A percentile compares a stretch with the other conserved stretches of the same genome.
Evolutionary conservation across 352 stramenopile genomes (phyloP).

Genomic region (Pythium sukuiense): DNA sequence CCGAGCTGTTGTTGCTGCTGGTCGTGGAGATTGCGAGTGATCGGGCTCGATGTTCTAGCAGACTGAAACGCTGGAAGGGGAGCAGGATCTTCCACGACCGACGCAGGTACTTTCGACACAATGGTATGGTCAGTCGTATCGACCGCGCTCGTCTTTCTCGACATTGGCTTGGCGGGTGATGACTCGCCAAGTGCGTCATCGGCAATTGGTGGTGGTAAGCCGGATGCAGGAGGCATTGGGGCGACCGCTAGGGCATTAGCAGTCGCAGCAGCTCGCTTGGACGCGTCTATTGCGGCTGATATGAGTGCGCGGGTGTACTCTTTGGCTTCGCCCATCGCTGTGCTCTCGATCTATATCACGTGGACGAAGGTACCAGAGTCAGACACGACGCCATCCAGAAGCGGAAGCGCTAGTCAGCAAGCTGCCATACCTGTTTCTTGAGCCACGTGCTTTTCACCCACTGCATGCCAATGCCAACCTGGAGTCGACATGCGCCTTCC

Average conservation of each 20-base stretch:
- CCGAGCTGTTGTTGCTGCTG: neutral
- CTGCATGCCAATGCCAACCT: constrained; percentile 71
- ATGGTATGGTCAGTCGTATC: neutral
- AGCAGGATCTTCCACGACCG: neutral
- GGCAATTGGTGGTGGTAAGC: neutral
- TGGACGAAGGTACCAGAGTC: neutral
- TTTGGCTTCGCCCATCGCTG: constrained; percentile 71
- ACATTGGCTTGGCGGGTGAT: neutral
- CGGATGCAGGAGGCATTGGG: neutral
- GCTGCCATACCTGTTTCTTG: constrained; percentile 72
- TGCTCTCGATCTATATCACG: constrained; percentile 67
- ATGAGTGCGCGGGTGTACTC: constrained; percentile 55
- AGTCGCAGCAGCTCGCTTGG: neutral
- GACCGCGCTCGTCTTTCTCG: neutral
- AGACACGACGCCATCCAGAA: neutral
- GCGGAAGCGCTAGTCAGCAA: neutral
- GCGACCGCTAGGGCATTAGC: neutral
- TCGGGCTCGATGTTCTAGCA: neutral
- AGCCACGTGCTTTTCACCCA: constrained; percentile 87
- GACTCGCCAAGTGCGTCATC: neutral
- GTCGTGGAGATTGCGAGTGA: neutral
- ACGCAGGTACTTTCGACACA: neutral
- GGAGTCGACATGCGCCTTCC: constrained; percentile 37
- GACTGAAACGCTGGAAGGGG: neutral
- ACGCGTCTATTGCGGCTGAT: constrained; percentile 39